Base-by-base conservation (phyloP, 2,329 filamentous ascomycete species). In the Gremmenia infestans region DNA sequence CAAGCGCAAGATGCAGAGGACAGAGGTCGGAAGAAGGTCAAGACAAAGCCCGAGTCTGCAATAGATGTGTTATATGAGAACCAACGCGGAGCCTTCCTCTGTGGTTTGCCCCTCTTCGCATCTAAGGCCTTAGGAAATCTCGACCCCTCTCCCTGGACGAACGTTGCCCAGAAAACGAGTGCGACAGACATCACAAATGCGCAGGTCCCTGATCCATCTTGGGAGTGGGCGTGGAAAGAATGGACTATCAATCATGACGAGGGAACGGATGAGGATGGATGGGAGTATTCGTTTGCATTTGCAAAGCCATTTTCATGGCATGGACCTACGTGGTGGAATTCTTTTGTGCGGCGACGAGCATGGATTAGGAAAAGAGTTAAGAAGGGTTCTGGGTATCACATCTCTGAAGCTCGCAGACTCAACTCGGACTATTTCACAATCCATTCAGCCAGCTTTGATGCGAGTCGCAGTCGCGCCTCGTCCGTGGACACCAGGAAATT, bases 41-140 rank as follows among this genome's bases (percentile, higher is more conserved):
- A 53, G 48, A 46, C 70, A 63, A 70, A 72, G 56, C 73, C 68
- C 60, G 79, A 74, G 69, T 76, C 77, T 2, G 86, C 82, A 28
- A 84, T 97, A 58, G 94, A 99, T 61, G 82, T 97, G 5, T 78
- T 99, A 0, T 97, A 96, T 72, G 94, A 99, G 71, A 99, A 99
- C 68, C 89, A 99, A 74, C 83, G 94, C 55, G 94, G 94, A 11
- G 86, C 84, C 40, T 96, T 97, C 68, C 78, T 96, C 59, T 97
- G 93, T 66, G 93, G 94, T 28, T 81, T 91, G 12, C 86, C 92
- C 0, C 80, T 95, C n/a, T 99, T 97, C 76, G 96, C 92, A 1
- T 81, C 85, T 7, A 87, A 86, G 60, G 93, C 92, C 1, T 80
- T 99, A 1, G 85, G 96, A 37, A 88, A 89, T 58, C 81, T 96